Base-by-base conservation (phyloP, 164 flowering plant species). In the Cinnamomum micranthum region DNA sequence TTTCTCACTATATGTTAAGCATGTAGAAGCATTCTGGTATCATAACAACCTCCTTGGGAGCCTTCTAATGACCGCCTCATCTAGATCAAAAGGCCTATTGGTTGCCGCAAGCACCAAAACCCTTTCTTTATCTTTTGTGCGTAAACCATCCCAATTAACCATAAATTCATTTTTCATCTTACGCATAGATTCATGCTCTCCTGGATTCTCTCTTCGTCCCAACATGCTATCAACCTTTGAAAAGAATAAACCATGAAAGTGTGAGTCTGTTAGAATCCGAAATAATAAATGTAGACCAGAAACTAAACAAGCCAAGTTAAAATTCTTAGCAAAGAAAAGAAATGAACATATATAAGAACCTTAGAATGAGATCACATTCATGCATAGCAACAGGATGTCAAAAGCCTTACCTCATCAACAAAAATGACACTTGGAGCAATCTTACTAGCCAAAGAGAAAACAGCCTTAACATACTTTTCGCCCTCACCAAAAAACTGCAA, bases 111-210 rank as follows among this genome's bases (percentile, higher is more conserved):
- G 94, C 5, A 94, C 97, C 59, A 94, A 76, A 72, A 94, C 97
- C 33, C 97, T 85, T 77, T 94, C 97, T 51, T 90, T 88, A 73
- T 94, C 97, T 75, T 92, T 94, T 65, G 98, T 91, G 28, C 97
- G 86, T 78, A 94, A 75, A 11, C 98, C 97, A 87, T 94, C 97
- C 98, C 98, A 94, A 70, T 92, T 91, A 63, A 92, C 94, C 98
- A 94, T 94, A 80, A 94, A 94, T 77, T 94, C 98, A 83, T 94
- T 94, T 85, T 92, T 94, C 97, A 94, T 94, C 81, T 92, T 94
- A 41, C 98, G 91, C 97, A 91, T 94, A 65, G 97, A 97, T 81
- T 92, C 98, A 77, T 94, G 97, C 79, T 94, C 98, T 75, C 97
- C 93, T 23, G 98, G 94, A 79, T 87, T 91, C 76, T 91, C 98